Base-by-base conservation (phyloP, 2,329 filamentous ascomycete genomes). In the Ophidiomyces ophidiicola region DNA sequence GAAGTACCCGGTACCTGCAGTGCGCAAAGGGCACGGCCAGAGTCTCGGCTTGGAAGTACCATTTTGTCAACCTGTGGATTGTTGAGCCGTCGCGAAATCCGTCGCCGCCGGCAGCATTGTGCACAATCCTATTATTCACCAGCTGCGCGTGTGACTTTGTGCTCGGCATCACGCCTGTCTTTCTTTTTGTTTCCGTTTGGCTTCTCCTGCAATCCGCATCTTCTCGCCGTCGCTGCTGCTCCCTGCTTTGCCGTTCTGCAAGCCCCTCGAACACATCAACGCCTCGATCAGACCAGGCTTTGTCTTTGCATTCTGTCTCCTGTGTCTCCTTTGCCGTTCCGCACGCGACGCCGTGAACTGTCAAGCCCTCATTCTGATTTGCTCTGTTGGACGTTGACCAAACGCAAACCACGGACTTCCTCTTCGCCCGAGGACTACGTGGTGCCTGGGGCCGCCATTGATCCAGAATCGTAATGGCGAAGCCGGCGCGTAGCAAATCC, bases 391-490 rank as follows among this genome's bases (percentile, higher is more conserved):
- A 28, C 19, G n/a, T 26, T 19, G 31, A 11, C 39, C 26, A 6
- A 21, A 5, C 24, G 14, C 32, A 10, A 26, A 25, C 14, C 33
- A 8, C 41, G 10, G 18, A 24, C 34, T 25, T 30, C 12, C 23
- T 29, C 29, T 29, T 17, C 15, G 18, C 12, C 28, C 29, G 40
- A 36, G 24, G 40, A n/a, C 30, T 39, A 32, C 36, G 41, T 30
- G 40, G 43, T 35, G 26, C 30, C 31, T 24, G 36, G 36, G 14
- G 23, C 14, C 17, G 32, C 32, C 24, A 31, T 36, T 36, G 18
- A 17, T 26, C 23, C 21, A 19, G 17, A 32, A 17, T 38, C 21
- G 38, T 19, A 36, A 62, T 63, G 60, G 52, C 59, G 28, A 60
- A 55, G 51, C 51, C 60, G 36, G 48, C 46, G 7, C 46, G 50